phyloP scores from a whole-genome alignment of 768 basidiomycete genomes.

The Naganishia vishniacii region DNA sequence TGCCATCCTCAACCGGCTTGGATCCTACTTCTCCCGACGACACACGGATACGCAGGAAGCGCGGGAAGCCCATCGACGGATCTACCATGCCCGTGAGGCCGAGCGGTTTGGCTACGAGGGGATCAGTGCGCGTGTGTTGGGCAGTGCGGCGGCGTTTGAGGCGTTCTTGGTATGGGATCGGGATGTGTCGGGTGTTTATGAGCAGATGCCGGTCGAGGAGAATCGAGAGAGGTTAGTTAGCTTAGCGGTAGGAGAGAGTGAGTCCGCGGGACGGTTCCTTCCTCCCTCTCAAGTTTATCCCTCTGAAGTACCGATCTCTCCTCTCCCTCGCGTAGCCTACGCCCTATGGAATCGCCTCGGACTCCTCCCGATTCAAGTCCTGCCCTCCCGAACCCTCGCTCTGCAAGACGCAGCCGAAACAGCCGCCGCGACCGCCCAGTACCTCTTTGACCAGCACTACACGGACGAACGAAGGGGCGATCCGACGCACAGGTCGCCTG shows the following conservation, averaged over 20 bases:
- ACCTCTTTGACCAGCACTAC: conserved; percentile 26
- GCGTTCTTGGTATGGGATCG: conserved; percentile 46
- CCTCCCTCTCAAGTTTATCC: no score
- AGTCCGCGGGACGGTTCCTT: no score
- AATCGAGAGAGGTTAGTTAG: conserved; percentile 44
- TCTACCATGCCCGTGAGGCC: conserved; percentile 38
- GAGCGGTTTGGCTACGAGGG: conserved; percentile 28
- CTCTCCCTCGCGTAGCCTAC: conserved; percentile 12
- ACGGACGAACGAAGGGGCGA: not conserved
- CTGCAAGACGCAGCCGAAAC: conserved; percentile 24
- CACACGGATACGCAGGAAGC: conserved; percentile 42
- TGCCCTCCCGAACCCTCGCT: not conserved
- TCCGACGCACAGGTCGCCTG: not conserved
- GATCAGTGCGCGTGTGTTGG: conserved; percentile 38
- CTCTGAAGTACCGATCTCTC: not conserved
- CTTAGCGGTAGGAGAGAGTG: conserved; percentile 45
- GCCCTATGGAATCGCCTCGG: conserved; percentile 15
- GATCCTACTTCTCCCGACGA: conserved; percentile 39
- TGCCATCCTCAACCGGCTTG: conserved; percentile 39
- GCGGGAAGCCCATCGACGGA: conserved; percentile 39
- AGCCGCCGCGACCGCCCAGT: conserved; percentile 25
- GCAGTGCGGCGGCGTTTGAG: conserved; percentile 46
- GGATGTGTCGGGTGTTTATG: conserved; percentile 41
- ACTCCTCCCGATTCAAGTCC: not conserved
- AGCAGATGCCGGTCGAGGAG: conserved; percentile 36